A percentile compares a stretch with the other conserved stretches of the same genome.
Conservation (phyloP, 176 grass and related monocot genomes). For the Poa pratensis region DNA sequence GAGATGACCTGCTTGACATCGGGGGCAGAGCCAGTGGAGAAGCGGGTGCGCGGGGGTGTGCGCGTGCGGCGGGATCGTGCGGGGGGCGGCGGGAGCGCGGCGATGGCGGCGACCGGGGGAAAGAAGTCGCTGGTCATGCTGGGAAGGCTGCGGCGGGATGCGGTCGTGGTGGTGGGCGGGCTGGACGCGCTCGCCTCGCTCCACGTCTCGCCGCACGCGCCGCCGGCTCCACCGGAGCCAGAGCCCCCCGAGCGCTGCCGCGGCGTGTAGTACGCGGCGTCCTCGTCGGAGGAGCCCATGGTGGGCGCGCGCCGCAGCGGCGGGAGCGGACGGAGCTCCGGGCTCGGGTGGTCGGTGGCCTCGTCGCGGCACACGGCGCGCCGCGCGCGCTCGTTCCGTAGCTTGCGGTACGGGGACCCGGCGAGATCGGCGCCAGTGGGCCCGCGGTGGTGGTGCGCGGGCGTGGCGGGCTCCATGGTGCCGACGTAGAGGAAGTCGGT, state of each 20-base stretch:
- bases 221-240: conserved; percentile 47
- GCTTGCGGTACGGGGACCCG: conserved; percentile 89
- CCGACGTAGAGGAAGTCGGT: conserved; percentile 83
- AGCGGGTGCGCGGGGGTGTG: conserved; percentile 79
- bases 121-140: conserved; percentile 79
- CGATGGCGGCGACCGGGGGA: conserved; percentile 37
- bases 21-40: conserved; percentile 65
- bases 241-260: conserved; percentile 53
- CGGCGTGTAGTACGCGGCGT: conserved; percentile 86
- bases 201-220: conserved; percentile 49
- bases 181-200: conserved; percentile 73
- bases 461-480: conserved; percentile 66
- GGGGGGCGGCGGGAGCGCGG: conserved; percentile 51
- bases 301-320: conserved; percentile 58
- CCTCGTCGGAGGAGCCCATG: conserved; percentile 71
- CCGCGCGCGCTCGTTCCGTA: conserved; percentile 59
- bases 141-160: conserved; percentile 83
- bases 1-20: conserved; percentile 84
- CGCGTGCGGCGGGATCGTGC: conserved; percentile 72
- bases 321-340: conserved; percentile 80
- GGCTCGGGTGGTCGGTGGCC: conserved; percentile 77
- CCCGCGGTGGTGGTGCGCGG: conserved; percentile 48
- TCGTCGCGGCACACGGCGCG: conserved; percentile 52
- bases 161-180: conserved; percentile 63
- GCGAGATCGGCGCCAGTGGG: conserved; percentile 50